Base-by-base conservation (phyloP, 257 asterid species). In the Solanum commersonii region DNA sequence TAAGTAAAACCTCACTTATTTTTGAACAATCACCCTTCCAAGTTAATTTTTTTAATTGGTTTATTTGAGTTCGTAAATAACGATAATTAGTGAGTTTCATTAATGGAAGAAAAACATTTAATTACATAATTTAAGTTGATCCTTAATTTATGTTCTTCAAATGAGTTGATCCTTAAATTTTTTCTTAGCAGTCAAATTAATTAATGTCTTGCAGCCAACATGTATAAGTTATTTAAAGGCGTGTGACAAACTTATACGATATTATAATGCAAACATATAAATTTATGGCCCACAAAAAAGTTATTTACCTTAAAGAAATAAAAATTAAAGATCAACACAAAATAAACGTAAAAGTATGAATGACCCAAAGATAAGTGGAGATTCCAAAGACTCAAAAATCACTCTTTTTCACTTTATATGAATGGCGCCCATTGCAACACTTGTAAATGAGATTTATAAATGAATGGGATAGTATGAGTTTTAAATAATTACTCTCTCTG, bases 361-460 rank as follows among this genome's bases (percentile, higher is more conserved):
- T n/a, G 71, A 63, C 15, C 15, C 71, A 63, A 63, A 23, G 8
- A 63, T 63, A 63, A 31, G n/a, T 4, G 15, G 7, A 71, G 25
- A 38, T 16, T 14, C 42, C 42, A 16, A 29, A 29, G 42, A 33
- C 2, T 11, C 25, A 71, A 29, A 14, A 12, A 70, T 13, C 23
- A 6, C 77, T 70, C 4, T 29, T 31, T 27, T 31, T 70, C 23
- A 13, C 76, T 7, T 31, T 29, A 70, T 70, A 8, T 6, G n/a
- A 29, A 25, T 2, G 23, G 0, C 4, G 2, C 1, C 2, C 12
- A 29, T 70, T 0, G 2, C 4, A 6, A 70, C 0, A 70, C 33
- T 29, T 16, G 22, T 29, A 70, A 70, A 70, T 6, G 12, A 29
- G 23, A 25, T 14, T 6, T 9, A 70, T 70, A 29, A 15, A 70